These are phyloP conservation scores for Chiua sp. DNA, from an alignment of 1,284 basidiomycete genomes.

Conservation along the genomic window DNA sequence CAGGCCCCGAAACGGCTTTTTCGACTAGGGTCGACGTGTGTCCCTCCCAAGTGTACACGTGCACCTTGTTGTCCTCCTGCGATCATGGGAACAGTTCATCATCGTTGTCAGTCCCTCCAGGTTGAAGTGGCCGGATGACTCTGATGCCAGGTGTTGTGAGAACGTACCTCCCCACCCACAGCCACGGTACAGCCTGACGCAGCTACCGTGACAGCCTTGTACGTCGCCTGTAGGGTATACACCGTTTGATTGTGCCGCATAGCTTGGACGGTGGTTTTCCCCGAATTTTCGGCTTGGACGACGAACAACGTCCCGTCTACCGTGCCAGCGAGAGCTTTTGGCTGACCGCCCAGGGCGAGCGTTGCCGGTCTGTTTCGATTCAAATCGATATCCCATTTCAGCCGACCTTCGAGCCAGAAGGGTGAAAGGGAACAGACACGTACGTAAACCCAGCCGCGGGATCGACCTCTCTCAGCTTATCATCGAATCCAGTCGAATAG, in stretches of 20 bases:
- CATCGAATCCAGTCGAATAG: conserved; percentile 82
- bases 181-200: conserved; percentile 62
- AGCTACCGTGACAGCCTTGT: conserved; percentile 62
- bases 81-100: not conserved
- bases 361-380: conserved; percentile 48
- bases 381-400: not conserved
- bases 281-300: conserved; percentile 55
- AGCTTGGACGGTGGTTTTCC: conserved; percentile 67
- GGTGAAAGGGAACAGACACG: conserved; percentile 28
- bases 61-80: conserved; percentile 73
- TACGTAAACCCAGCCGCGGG: conserved; percentile 59
- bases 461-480: conserved; percentile 74
- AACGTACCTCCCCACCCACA: conserved; percentile 74
- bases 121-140: too few species aligned
- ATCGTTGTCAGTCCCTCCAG: not conserved
- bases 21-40: conserved; percentile 55
- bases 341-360: conserved; percentile 66
- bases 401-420: not conserved
- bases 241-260: conserved; percentile 71
- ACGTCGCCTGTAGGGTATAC: conserved; percentile 57
- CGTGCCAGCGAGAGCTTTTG: conserved; percentile 68
- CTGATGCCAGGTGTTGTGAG: not conserved
- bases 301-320: conserved; percentile 71
- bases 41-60: conserved; percentile 75
- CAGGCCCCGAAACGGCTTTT: conserved; percentile 65